These are phyloP conservation scores for Amphicarpaea edgeworthii DNA, from an alignment of 306 rosid species.

Conservation along the genomic window DNA sequence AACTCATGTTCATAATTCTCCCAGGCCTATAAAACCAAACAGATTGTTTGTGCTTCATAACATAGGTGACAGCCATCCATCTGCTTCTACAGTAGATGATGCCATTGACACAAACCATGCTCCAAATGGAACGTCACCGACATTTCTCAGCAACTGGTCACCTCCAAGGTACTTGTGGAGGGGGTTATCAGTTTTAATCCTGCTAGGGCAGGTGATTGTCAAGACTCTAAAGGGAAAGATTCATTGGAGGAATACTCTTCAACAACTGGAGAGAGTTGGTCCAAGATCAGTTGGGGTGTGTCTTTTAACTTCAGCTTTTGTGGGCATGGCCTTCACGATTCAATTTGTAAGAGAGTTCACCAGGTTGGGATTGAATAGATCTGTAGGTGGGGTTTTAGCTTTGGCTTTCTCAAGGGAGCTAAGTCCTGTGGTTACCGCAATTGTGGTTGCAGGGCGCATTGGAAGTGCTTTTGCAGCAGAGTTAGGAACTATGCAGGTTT, in stretches of 20 bases:
- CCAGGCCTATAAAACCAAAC: slow-evolving; percentile 37
- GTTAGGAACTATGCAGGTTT: slow-evolving; percentile 98
- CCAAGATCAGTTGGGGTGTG: slow-evolving; percentile 94
- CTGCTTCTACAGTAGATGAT: slow-evolving; percentile 53
- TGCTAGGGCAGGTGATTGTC: slow-evolving; percentile 86
- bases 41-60: slow-evolving; percentile 63
- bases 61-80: slow-evolving; percentile 64
- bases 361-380: slow-evolving; percentile 87
- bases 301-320: slow-evolving; percentile 90
- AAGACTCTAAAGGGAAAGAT: slow-evolving; percentile 76
- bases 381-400: slow-evolving; percentile 96
- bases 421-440: slow-evolving; percentile 93
- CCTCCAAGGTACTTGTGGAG: slow-evolving; percentile 93
- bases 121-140: slow-evolving; percentile 47
- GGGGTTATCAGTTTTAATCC: slow-evolving; percentile 77
- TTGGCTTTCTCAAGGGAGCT: slow-evolving; percentile 96
- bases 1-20: slow-evolving; percentile 43
- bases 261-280: slow-evolving; percentile 92
- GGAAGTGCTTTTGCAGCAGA: slow-evolving; percentile 99
- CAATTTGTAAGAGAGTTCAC: slow-evolving; percentile 97
- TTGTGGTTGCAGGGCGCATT: slow-evolving; percentile 92
- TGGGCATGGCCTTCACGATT: slow-evolving; percentile 97
- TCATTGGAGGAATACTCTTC: slow-evolving; percentile 92
- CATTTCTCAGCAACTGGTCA: slow-evolving; percentile 72
- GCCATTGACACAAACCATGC: slow-evolving; percentile 65